Conservation (phyloP, 208 protist species). For the Angomonas ambiguus region DNA sequence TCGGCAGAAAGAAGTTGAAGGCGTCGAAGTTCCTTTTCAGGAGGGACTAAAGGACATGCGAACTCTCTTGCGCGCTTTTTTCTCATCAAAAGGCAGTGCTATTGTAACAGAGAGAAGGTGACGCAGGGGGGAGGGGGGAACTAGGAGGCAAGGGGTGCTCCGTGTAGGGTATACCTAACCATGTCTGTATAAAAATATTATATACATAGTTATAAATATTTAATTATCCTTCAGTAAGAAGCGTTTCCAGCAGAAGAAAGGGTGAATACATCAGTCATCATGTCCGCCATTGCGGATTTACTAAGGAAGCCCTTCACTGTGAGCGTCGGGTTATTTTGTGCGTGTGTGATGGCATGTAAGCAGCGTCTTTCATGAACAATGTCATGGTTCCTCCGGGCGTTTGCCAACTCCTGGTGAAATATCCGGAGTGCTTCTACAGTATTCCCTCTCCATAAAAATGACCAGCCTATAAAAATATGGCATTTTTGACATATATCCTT, state of each 20-base stretch:
- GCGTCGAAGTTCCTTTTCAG: background rate
- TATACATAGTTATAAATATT: no score
- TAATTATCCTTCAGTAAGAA: no score
- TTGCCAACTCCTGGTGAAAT: slow-evolving; percentile 30
- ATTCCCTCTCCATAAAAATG: slow-evolving; percentile 57
- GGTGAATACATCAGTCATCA: background rate
- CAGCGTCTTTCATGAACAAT: slow-evolving; percentile 54
- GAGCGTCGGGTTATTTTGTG: slow-evolving; percentile 25
- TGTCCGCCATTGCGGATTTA: background rate
- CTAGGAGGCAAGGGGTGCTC: no score
- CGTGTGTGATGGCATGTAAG: slow-evolving; percentile 44
- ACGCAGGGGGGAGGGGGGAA: no score
- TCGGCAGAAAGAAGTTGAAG: no score
- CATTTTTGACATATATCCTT: slow-evolving; percentile 45
- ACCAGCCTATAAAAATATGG: slow-evolving; percentile 71
- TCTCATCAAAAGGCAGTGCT: background rate
- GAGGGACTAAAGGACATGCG: background rate
- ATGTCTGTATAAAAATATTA: no score
- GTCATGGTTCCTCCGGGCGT: slow-evolving; percentile 25
- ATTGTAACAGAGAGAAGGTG: no score
- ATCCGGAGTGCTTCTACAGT: slow-evolving; percentile 26
- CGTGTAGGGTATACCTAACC: no score
- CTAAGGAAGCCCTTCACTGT: background rate
- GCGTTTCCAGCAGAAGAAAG: background rate
- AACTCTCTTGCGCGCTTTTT: background rate